Conservation (phyloP, 495 filamentous ascomycete genomes). For the Lophiostoma macrostomum region DNA sequence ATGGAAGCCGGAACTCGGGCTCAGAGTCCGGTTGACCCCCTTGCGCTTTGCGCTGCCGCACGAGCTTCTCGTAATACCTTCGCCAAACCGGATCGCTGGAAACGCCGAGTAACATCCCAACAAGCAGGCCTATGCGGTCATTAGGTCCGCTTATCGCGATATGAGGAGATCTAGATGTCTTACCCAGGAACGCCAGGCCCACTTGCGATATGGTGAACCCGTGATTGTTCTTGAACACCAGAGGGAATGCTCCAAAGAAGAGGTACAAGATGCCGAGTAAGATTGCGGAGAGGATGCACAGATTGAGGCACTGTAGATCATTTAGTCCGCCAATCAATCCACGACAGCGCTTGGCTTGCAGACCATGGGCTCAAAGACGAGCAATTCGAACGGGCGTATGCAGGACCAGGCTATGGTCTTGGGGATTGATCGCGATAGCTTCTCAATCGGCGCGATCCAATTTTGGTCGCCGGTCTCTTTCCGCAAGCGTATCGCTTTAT, state of each 20-base stretch:
- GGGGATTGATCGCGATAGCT: constrained; percentile 64
- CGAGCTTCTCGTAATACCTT: constrained; percentile 60
- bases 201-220: constrained; percentile 77
- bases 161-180: too few relatives aligned
- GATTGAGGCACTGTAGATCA: constrained; percentile 56
- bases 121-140: too few relatives aligned
- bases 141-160: too few relatives aligned
- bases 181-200: constrained; percentile 78
- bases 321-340: constrained; percentile 22
- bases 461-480: constrained; percentile 72
- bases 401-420: constrained; percentile 67
- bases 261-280: constrained; percentile 87
- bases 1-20: constrained; percentile 82
- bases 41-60: constrained; percentile 53
- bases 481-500: constrained; percentile 69
- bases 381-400: constrained; percentile 77
- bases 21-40: constrained; percentile 61
- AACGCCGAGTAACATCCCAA: constrained; percentile 72
- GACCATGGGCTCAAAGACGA: constrained; percentile 76
- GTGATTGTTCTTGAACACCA: constrained; percentile 77
- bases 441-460: constrained; percentile 81
- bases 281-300: constrained; percentile 82
- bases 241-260: constrained; percentile 89
- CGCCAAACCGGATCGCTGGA: constrained; percentile 76
- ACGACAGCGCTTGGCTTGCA: background rate